Evolutionary conservation across 139 green algal species (phyloP).

Genomic region (Chlorella ohadii): DNA sequence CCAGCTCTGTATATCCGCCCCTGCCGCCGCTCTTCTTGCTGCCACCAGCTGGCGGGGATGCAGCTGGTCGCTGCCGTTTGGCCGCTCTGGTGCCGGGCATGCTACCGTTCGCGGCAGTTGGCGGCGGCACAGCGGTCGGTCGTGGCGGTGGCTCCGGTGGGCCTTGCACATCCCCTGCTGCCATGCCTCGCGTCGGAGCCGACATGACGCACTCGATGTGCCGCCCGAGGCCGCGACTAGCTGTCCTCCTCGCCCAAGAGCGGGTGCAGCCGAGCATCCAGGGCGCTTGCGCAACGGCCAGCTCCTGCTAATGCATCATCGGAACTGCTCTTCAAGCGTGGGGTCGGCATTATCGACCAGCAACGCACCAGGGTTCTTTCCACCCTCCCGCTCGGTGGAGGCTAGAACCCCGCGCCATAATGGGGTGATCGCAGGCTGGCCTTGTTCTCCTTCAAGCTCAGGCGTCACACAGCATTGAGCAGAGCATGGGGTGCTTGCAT

Average conservation of each 20-base stretch:
- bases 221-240: not conserved
- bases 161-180: not conserved
- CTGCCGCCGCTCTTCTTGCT: not conserved
- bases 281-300: not conserved
- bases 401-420: too few species aligned
- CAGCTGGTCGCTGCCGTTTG: not conserved
- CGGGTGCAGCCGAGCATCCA: not conserved
- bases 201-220: not conserved
- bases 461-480: too few species aligned
- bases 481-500: too few species aligned
- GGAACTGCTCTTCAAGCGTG: too few species aligned
- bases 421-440: too few species aligned
- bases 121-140: not conserved
- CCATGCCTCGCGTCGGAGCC: not conserved
- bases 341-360: too few species aligned
- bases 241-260: not conserved
- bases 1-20: not conserved
- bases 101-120: not conserved
- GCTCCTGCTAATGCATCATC: too few species aligned
- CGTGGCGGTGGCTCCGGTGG: not conserved
- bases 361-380: too few species aligned
- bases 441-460: too few species aligned
- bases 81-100: not conserved
- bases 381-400: too few species aligned
- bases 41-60: not conserved